A percentile compares a stretch with the other conserved stretches of the same genome.
Evolutionary conservation across 805 yeast species (phyloP).

Genomic region (Lipomyces starkeyi): DNA sequence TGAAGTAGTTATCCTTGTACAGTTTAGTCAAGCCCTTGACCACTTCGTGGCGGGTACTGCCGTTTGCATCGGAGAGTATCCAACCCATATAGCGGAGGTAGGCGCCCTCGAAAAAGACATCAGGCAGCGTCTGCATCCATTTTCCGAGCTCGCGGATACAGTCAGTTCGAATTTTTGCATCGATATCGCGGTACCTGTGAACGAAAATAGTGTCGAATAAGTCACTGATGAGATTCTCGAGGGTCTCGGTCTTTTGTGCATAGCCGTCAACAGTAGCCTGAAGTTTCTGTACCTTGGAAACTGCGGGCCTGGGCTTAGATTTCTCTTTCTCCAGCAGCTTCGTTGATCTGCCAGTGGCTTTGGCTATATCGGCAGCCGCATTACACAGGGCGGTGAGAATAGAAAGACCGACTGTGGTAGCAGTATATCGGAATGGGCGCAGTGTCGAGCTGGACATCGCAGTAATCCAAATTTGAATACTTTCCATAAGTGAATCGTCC

Average conservation of each 20-base stretch:
- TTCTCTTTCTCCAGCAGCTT: slow-evolving; percentile 49
- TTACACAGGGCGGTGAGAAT: slow-evolving; percentile 68
- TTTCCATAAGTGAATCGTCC: slow-evolving; percentile 53
- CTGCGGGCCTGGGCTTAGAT: slow-evolving; percentile 42
- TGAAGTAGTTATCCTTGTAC: slow-evolving; percentile 53
- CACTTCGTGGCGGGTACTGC: slow-evolving; percentile 68
- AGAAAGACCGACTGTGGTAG: slow-evolving; percentile 64
- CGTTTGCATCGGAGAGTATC: slow-evolving; percentile 75
- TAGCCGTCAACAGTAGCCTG: slow-evolving; percentile 56
- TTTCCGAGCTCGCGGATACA: slow-evolving; percentile 67
- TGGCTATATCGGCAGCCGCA: slow-evolving; percentile 49
- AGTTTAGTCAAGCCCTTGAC: slow-evolving; percentile 59
- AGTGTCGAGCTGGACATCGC: slow-evolving; percentile 71
- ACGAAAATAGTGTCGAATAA: slow-evolving; percentile 69
- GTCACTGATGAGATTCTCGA: slow-evolving; percentile 66
- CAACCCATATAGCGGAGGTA: slow-evolving; percentile 82
- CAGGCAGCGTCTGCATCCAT: slow-evolving; percentile 77
- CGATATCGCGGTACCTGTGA: slow-evolving; percentile 81
- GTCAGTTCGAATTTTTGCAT: slow-evolving; percentile 70
- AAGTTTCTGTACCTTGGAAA: slow-evolving; percentile 44
- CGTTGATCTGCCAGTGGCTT: slow-evolving; percentile 49
- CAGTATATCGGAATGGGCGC: slow-evolving; percentile 70
- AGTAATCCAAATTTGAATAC: slow-evolving; percentile 74
- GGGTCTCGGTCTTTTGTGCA: slow-evolving; percentile 56
- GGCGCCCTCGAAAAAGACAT: slow-evolving; percentile 68